These are phyloP conservation scores for Peterozyma xylosa DNA, from an alignment of 805 yeast genomes.

Conservation along the genomic window DNA sequence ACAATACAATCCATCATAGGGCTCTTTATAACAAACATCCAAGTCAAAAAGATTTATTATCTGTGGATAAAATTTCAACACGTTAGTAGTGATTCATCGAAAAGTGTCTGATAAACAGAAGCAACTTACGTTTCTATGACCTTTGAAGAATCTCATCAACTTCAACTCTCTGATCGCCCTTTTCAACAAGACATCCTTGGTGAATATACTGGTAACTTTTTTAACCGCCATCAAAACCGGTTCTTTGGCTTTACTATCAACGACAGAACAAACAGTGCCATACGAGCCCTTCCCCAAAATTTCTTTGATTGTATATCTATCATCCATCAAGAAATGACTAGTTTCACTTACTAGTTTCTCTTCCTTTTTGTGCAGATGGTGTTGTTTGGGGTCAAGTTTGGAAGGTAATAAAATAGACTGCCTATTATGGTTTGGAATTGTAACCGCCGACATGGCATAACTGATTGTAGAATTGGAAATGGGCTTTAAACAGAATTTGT, in stretches of 20 bases:
- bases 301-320: slow-evolving; percentile 47
- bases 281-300: slow-evolving; percentile 80
- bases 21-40: slow-evolving; percentile 57
- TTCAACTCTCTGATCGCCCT: slow-evolving; percentile 81
- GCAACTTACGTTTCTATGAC: slow-evolving; percentile 61
- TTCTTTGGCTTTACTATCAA: slow-evolving; percentile 35
- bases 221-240: slow-evolving; percentile 61
- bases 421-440: no score
- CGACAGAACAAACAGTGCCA: slow-evolving; percentile 77
- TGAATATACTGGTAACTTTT: slow-evolving; percentile 66
- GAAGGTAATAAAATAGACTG: no score
- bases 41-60: slow-evolving; percentile 68
- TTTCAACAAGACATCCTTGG: slow-evolving; percentile 57
- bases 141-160: slow-evolving; percentile 74
- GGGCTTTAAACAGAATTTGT: no score
- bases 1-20: slow-evolving; percentile 83
- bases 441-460: no score
- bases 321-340: slow-evolving; percentile 48
- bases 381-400: no score
- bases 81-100: slow-evolving; percentile 41
- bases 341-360: no score
- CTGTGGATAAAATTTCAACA: slow-evolving; percentile 21
- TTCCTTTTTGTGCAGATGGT: no score
- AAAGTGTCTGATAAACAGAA: neutral
- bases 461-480: no score